These are phyloP conservation scores for Aspergillus chevalieri DNA, from an alignment of 2,329 filamentous ascomycete species.

Conservation along the genomic window DNA sequence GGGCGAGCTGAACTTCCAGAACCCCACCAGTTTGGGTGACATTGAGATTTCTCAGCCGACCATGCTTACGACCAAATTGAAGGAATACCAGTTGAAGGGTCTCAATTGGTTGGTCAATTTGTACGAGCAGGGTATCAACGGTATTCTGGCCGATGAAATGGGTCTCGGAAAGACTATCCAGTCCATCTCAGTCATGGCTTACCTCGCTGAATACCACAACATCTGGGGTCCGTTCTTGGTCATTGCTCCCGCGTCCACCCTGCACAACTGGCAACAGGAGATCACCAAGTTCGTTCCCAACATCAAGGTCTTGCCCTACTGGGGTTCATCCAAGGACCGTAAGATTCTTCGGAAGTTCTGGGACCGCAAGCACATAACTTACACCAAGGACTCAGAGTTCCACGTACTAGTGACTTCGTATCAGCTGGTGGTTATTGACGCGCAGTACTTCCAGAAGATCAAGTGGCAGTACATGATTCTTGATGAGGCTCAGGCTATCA, in stretches of 20 bases:
- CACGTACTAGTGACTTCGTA: slow-evolving; percentile 96
- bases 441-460: slow-evolving; percentile 98
- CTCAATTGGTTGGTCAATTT: slow-evolving; percentile 98
- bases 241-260: slow-evolving; percentile 87
- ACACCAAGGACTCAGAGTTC: slow-evolving; percentile 87
- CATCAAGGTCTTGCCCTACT: slow-evolving; percentile 94
- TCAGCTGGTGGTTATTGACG: slow-evolving; percentile 91
- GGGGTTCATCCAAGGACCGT: slow-evolving; percentile 88
- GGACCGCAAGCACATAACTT: slow-evolving; percentile 96
- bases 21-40: slow-evolving; percentile 88
- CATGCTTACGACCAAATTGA: slow-evolving; percentile 86
- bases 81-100: slow-evolving; percentile 98
- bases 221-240: slow-evolving; percentile 98
- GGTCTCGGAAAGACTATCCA: slow-evolving; percentile 98
- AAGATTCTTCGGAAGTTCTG: slow-evolving; percentile 98
- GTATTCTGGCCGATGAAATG: slow-evolving; percentile 98
- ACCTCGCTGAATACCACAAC: slow-evolving; percentile 92
- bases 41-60: slow-evolving; percentile 93
- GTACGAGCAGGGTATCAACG: slow-evolving; percentile 99
- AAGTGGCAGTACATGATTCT: slow-evolving; percentile 99
- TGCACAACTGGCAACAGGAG: slow-evolving; percentile 99
- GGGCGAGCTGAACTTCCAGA: slow-evolving; percentile 99
- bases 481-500: slow-evolving; percentile 97
- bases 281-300: slow-evolving; percentile 90
- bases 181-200: slow-evolving; percentile 98